Evolutionary conservation across 345 rosid genomes (phyloP).

Genomic region (Heritiera littoralis): DNA sequence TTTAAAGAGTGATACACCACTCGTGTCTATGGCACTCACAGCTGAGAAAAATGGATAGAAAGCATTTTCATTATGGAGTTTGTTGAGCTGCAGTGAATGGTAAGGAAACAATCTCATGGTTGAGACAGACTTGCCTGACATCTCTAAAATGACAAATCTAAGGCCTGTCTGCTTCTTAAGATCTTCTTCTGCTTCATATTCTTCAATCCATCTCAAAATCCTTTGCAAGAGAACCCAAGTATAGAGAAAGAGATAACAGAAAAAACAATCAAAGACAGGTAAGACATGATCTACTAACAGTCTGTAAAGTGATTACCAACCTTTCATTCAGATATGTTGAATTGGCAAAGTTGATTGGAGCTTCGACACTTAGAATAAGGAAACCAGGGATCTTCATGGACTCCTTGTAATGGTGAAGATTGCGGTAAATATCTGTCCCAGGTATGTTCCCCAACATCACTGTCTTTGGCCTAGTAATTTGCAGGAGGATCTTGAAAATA

Average conservation of each 20-base stretch:
- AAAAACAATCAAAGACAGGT: neutral
- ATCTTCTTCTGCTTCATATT: conserved; percentile 60
- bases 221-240: conserved; percentile 31
- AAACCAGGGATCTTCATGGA: conserved; percentile 69
- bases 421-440: conserved; percentile 67
- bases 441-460: conserved; percentile 79
- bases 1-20: conserved; percentile 63
- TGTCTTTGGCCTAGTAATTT: conserved; percentile 80
- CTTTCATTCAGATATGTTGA: conserved; percentile 84
- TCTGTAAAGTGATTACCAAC: conserved; percentile 35
- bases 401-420: conserved; percentile 76
- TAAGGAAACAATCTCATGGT: neutral
- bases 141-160: conserved; percentile 60
- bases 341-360: conserved; percentile 89
- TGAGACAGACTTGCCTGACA: conserved; percentile 59
- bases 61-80: neutral
- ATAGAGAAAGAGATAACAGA: neutral
- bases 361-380: conserved; percentile 74
- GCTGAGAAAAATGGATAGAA: conserved; percentile 39
- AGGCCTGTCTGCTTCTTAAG: conserved; percentile 52
- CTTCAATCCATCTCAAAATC: conserved; percentile 82
- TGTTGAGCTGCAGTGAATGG: neutral
- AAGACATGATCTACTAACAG: neutral
- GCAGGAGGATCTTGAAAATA: conserved; percentile 78
- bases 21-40: conserved; percentile 83